Evolutionary conservation across 176 grass and related monocot genomes (phyloP), one percentile per base, ranked within the genome.

Genomic region (Metroxylon sagu): DNA sequence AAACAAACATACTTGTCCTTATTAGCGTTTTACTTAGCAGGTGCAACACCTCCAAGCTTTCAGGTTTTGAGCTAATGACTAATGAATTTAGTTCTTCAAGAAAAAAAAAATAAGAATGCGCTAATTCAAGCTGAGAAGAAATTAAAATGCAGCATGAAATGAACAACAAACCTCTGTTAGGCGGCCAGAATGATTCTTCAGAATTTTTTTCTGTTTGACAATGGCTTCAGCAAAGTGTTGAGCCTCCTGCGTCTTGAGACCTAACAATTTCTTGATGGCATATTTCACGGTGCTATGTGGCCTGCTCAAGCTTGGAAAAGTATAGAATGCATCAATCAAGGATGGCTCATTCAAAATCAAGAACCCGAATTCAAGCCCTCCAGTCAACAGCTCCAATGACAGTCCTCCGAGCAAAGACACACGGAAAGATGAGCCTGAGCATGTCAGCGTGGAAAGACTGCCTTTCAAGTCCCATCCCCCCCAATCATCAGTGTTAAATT

Each of bases 251-350:
- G 78, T 80, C 70, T 81, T 91, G 57, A 83, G 78, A 19, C 76
- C 72, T 56, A 97, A 19, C 14, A 97, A 75, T 54, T 91, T 88
- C 50, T 74, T 91, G 50, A 88, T 77, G 26, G 87, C 80, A 70
- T 97, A 97, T 75, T 83, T 97, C 18, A 84, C 50, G 19, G 86
- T 97, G 80, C 63, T 75, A 48, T 91, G 93, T 0, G 93, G 93
- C 2, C 73, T 78, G 67, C 78, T 82, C 75, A 88, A 77, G 58
- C 81, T 90, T 21, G 86, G 77, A 63, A 95, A 89, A 66, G 77
- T 77, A 59, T 86, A 67, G 56, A 97, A 87, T 25, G 69, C 66
- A 35, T 91, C 83, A 31, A 76, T 57, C 78, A 97, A 79, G 39
- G 70, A 75, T 39, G 77, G 62, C 14, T 80, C 83, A 12, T 74